These are phyloP conservation scores for Truncatella angustata DNA, from an alignment of 2,329 filamentous ascomycete species.

Conservation along the genomic window DNA sequence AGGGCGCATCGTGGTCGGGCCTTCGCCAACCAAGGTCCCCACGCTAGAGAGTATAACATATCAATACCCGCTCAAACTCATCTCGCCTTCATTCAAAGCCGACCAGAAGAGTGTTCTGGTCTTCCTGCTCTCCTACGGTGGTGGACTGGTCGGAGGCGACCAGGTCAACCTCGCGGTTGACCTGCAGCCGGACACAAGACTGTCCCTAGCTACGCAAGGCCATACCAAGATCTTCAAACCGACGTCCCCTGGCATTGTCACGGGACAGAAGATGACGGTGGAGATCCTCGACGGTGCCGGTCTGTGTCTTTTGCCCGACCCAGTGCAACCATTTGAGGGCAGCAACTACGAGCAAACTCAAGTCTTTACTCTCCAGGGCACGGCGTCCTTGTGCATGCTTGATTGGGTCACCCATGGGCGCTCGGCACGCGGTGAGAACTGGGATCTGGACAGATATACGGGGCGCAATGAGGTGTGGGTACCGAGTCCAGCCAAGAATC, in stretches of 20 bases:
- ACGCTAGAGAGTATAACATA: slow-evolving; percentile 75
- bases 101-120: slow-evolving; percentile 70
- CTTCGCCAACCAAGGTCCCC: slow-evolving; percentile 70
- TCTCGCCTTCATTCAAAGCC: slow-evolving; percentile 70
- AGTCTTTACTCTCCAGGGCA: slow-evolving; percentile 62
- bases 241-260: slow-evolving; percentile 50
- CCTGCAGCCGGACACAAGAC: slow-evolving; percentile 61
- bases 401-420: slow-evolving; percentile 96
- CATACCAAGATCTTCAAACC: slow-evolving; percentile 97
- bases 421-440: slow-evolving; percentile 80
- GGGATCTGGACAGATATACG: slow-evolving; percentile 77
- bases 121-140: slow-evolving; percentile 91
- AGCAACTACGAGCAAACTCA: slow-evolving; percentile 86
- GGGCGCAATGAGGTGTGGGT: slow-evolving; percentile 88
- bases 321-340: slow-evolving; percentile 83
- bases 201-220: slow-evolving; percentile 70
- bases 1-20: slow-evolving; percentile 71
- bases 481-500: slow-evolving; percentile 26
- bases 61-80: slow-evolving; percentile 92
- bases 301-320: slow-evolving; percentile 77
- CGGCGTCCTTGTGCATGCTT: slow-evolving; percentile 70
- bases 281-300: slow-evolving; percentile 49
- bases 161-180: slow-evolving; percentile 70
- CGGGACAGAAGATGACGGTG: slow-evolving; percentile 55
- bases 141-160: slow-evolving; percentile 87